phyloP scores from a whole-genome alignment of 1,139 yeast genomes.

The Protomyces arabidopsidicola region DNA sequence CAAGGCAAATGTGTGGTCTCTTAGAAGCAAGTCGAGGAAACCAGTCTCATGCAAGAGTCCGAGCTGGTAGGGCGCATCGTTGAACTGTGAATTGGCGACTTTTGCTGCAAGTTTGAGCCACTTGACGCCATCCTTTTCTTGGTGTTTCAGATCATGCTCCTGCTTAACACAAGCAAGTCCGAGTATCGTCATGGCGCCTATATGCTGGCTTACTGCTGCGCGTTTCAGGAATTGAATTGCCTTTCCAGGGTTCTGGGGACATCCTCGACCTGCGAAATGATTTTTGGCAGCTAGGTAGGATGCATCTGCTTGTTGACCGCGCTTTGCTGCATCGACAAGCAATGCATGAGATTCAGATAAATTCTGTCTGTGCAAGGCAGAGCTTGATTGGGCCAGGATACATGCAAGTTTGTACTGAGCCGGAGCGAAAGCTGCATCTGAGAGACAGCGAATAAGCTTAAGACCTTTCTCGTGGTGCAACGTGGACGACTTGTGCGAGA shows the following conservation, averaged over 20 bases:
- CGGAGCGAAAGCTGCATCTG: neutral
- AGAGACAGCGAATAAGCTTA: neutral
- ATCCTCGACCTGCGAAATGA: neutral
- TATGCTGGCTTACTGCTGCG: constrained; percentile 88
- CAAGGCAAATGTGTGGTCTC: constrained; percentile 77
- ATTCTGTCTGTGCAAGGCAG: neutral
- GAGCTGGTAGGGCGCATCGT: constrained; percentile 89
- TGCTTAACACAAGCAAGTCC: constrained; percentile 83
- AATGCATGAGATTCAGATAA: neutral
- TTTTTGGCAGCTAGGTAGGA: neutral
- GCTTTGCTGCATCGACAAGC: neutral
- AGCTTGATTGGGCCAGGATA: neutral
- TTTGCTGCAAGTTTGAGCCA: constrained; percentile 89
- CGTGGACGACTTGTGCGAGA: neutral
- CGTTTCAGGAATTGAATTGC: constrained; percentile 77
- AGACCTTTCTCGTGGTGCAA: neutral
- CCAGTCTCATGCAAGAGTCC: constrained; percentile 83
- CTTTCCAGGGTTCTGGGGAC: constrained; percentile 88
- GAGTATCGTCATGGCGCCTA: constrained; percentile 90
- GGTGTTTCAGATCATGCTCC: constrained; percentile 72
- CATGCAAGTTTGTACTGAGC: neutral
- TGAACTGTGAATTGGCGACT: constrained; percentile 74
- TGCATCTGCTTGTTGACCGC: neutral
- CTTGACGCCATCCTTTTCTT: constrained; percentile 72
- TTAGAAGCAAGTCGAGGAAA: constrained; percentile 43